Evolutionary conservation across 495 filamentous ascomycete species (phyloP), one percentile per base, ranked within the genome.

Genomic region (Hypoxylon rickii): DNA sequence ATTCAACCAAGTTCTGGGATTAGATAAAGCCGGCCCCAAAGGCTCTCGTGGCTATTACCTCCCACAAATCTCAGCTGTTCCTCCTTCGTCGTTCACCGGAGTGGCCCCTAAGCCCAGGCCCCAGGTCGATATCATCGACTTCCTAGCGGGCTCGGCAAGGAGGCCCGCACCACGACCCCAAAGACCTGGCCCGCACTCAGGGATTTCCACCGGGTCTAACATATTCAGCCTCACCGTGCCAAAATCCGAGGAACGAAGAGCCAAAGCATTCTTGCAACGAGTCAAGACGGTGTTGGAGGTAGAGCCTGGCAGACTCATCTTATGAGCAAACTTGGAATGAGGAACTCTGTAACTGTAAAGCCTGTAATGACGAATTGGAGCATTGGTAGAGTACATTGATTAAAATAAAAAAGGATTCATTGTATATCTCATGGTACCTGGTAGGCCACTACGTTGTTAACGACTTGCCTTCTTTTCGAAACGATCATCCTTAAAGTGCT

Each of bases 1-100:
- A 5, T 97, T 97, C 71, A 83, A 96, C 64, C 83, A 92, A 65
- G 75, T 98, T 12, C 81, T 98, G 8, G 93, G 93, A 17, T 71
- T 89, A 1, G 80, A 86, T 49, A 74, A 71, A 58, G 48, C 65
- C 5, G 50, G 61, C 2, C 59, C 56, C 12, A 84, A 83, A 58
- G 64, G 63, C 8, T 73, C 76, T 16, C 69, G 68, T 2, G 80
- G 81, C 16, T 78, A 79, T 1, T 96, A 88, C 63, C 70, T 85
- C 1, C 92, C 92, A 1, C 88, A 92, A 68, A 76, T 96, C 37
- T 85, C 83, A 29, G 83, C 84, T 13, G 67, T 89, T 1, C 70
- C 80, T 15, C 59, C 76, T 38, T 24, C 67, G 7, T 43, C 46
- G 26, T 45, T 65, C 49, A 58, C 64, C 55, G 63, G 63, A 31